These are phyloP conservation scores for Pulveroboletus sp. DNA, from an alignment of 1,284 basidiomycete genomes.

Conservation along the genomic window DNA sequence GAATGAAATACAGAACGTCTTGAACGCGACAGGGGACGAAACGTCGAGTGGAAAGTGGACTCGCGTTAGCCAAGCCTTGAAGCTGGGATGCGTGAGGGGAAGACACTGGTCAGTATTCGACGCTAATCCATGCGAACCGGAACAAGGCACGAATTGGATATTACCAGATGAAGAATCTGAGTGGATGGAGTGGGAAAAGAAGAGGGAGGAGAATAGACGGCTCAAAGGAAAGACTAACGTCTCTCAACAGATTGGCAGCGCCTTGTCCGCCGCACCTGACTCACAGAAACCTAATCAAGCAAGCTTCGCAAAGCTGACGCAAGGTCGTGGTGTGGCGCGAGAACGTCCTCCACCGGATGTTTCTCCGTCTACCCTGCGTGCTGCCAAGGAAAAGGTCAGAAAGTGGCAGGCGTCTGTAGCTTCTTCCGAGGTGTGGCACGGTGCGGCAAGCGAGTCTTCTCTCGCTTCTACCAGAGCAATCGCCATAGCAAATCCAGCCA, in stretches of 20 bases:
- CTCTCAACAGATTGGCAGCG: conserved; percentile 13
- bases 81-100: conserved; percentile 37
- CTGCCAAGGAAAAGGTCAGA: conserved; percentile 36
- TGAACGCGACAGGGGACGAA: conserved; percentile 18
- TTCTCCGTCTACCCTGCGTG: conserved; percentile 22
- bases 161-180: conserved; percentile 37
- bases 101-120: conserved; percentile 15
- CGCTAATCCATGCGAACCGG: not conserved
- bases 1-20: conserved; percentile 20
- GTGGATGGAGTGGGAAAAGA: conserved; percentile 38
- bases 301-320: not conserved
- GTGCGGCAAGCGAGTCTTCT: conserved; percentile 1
- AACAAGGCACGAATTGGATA: conserved; percentile 31
- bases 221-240: conserved; percentile 22
- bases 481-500: not conserved
- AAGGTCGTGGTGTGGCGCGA: not conserved
- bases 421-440: conserved; percentile 10
- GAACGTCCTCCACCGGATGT: conserved; percentile 8
- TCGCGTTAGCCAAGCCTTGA: conserved; percentile 30
- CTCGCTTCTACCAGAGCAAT: not conserved
- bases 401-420: conserved; percentile 33
- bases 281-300: conserved; percentile 8
- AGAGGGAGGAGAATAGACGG: conserved; percentile 23
- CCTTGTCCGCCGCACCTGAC: conserved; percentile 3
- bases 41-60: conserved; percentile 28